Evolutionary conservation across 495 filamentous ascomycete species (phyloP).

Genomic region (Penicillium verhagenii): DNA sequence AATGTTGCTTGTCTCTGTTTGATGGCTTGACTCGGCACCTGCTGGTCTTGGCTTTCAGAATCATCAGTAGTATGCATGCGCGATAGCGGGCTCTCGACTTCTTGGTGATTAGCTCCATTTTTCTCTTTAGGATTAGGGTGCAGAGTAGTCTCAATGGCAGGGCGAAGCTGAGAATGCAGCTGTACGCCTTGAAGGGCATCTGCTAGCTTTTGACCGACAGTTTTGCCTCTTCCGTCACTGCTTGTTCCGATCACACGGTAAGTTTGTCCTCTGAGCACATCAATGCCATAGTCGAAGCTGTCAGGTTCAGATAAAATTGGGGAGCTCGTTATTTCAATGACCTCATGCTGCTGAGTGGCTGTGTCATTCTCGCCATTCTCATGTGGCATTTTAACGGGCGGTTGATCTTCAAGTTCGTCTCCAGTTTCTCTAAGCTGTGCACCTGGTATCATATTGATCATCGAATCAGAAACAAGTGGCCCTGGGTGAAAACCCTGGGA

Average conservation of each 20-base stretch:
- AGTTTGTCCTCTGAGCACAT: neutral
- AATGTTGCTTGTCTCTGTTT: neutral
- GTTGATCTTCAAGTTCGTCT: neutral
- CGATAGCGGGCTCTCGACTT: neutral
- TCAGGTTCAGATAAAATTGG: neutral
- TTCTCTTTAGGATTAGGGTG: neutral
- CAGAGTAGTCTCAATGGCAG: neutral
- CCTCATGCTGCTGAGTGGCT: neutral
- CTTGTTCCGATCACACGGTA: neutral
- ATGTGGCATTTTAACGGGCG: neutral
- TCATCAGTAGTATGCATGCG: neutral
- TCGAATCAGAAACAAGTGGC: neutral
- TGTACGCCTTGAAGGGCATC: conserved; percentile 22
- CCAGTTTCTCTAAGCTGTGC: neutral
- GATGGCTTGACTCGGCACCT: neutral
- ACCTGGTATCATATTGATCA: neutral
- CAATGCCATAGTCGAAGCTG: neutral
- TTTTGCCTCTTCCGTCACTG: conserved; percentile 25
- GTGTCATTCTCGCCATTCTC: neutral
- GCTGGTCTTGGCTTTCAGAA: neutral
- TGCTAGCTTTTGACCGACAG: conserved; percentile 27
- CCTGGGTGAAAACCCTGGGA: neutral
- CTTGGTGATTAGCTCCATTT: neutral
- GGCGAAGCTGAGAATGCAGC: neutral
- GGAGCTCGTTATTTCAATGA: conserved; percentile 15